Evolutionary conservation across 2,329 filamentous ascomycete genomes (phyloP).

Genomic region (Mycogone perniciosa): DNA sequence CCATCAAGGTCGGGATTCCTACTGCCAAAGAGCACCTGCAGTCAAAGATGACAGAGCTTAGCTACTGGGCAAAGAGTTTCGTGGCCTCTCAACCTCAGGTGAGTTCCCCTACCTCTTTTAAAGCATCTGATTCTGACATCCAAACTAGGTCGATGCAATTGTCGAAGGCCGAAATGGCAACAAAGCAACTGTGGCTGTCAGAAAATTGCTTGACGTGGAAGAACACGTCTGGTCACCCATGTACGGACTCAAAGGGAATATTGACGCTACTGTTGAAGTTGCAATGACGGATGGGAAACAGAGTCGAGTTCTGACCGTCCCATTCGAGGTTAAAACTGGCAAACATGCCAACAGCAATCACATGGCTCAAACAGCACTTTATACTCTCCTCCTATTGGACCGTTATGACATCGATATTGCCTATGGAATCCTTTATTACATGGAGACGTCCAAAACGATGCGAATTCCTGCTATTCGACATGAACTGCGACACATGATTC

Average conservation of each 20-base stretch:
- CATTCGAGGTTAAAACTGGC: conserved; percentile 93
- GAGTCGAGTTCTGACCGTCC: conserved; percentile 68
- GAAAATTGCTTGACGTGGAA: conserved; percentile 91
- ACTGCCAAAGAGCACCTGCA: conserved; percentile 73
- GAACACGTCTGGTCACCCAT: conserved; percentile 98
- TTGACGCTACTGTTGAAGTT: conserved; percentile 92
- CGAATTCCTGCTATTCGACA: conserved; percentile 79
- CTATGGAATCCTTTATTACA: conserved; percentile 90
- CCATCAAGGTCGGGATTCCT: conserved; percentile 67
- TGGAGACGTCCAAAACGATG: conserved; percentile 81
- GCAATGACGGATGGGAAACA: conserved; percentile 66
- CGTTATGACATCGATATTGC: conserved; percentile 89
- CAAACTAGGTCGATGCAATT: conserved; percentile 56
- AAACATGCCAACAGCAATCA: conserved; percentile 76
- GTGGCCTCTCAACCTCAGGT: conserved; percentile 65
- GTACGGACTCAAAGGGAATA: conserved; percentile 95
- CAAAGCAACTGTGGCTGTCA: conserved; percentile 75
- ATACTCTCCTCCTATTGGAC: conserved; percentile 87
- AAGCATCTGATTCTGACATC: conserved; percentile 19
- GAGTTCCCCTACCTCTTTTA: conserved; percentile 20
- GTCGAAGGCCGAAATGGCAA: conserved; percentile 75
- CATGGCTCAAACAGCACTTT: conserved; percentile 88
- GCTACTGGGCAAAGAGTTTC: conserved; percentile 78
- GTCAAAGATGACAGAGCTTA: conserved; percentile 76
- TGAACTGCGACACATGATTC: conserved; percentile 92